These are phyloP conservation scores for Serpula lacrymans DNA, from an alignment of 768 basidiomycete species.

Conservation along the genomic window DNA sequence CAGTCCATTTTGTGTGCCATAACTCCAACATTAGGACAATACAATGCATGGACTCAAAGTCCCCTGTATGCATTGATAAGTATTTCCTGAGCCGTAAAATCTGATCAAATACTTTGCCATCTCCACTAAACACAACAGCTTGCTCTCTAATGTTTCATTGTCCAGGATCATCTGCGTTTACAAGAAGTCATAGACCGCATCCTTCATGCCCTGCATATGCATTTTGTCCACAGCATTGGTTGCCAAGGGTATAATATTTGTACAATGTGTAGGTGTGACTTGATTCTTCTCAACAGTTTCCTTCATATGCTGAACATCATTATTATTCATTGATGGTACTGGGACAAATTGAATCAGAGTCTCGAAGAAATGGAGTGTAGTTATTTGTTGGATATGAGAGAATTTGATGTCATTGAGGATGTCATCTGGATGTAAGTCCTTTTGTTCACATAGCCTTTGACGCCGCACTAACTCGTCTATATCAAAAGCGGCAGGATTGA, in stretches of 20 bases:
- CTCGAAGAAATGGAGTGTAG: conserved; percentile 5
- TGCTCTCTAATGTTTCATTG: background rate
- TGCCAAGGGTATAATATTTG: conserved; percentile 6
- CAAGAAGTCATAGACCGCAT: conserved; percentile 10
- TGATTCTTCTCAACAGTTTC: background rate
- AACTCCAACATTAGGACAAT: conserved; percentile 24
- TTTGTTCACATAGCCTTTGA: background rate
- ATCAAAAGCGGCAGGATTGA: conserved; percentile 5
- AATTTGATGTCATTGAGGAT: conserved; percentile 9
- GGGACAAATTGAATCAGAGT: conserved; percentile 9
- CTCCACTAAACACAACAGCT: conserved; percentile 8
- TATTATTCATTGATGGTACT: background rate
- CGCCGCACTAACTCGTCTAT: conserved; percentile 1
- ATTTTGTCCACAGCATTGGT: conserved; percentile 11
- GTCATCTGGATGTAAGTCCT: conserved; percentile 1
- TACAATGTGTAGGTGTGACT: background rate
- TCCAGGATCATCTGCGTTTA: conserved; percentile 6
- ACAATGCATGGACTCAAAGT: conserved; percentile 19
- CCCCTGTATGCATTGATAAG: conserved; percentile 5
- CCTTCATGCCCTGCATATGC: conserved; percentile 6
- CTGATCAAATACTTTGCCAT: conserved; percentile 13
- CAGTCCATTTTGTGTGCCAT: conserved; percentile 34
- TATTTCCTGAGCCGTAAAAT: conserved; percentile 3
- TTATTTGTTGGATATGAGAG: conserved; percentile 2
- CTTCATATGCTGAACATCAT: background rate